Percentiles rank a stretch among this genome's conserved stretches.
Conservation (phyloP, 306 rosid species). For the Acacia acuminata region DNA sequence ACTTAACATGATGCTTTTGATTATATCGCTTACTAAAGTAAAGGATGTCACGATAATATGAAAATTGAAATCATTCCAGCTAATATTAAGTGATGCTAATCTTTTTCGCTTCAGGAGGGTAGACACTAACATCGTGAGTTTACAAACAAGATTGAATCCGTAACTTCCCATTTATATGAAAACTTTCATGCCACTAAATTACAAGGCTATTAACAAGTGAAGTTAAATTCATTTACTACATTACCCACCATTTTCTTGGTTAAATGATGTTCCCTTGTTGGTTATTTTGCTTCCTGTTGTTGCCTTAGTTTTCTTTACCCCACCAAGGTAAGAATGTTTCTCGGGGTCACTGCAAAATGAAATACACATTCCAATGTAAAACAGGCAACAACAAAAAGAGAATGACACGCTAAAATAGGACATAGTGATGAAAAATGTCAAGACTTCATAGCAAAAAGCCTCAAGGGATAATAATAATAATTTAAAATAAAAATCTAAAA, state of each 20-base stretch:
- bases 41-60: neutral
- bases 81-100: no score
- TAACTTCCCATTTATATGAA: no score
- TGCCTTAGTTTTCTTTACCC: slow-evolving; percentile 35
- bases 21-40: neutral
- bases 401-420: neutral
- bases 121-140: no score
- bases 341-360: slow-evolving; percentile 38
- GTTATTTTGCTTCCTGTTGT: slow-evolving; percentile 13
- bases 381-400: neutral
- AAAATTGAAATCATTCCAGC: neutral
- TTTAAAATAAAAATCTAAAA: neutral
- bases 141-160: no score
- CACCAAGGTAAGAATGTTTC: slow-evolving; percentile 32
- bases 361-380: slow-evolving; percentile 1
- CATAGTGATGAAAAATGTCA: neutral
- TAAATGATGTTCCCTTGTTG: slow-evolving; percentile 27
- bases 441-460: neutral
- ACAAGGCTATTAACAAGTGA: no score
- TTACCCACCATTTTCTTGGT: slow-evolving; percentile 42
- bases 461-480: neutral
- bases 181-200: no score
- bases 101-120: no score
- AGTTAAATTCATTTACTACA: slow-evolving; percentile 13
- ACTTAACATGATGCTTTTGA: neutral